phyloP scores from a whole-genome alignment of 805 yeast species.

The Kodamaea kaohsiungensis region DNA sequence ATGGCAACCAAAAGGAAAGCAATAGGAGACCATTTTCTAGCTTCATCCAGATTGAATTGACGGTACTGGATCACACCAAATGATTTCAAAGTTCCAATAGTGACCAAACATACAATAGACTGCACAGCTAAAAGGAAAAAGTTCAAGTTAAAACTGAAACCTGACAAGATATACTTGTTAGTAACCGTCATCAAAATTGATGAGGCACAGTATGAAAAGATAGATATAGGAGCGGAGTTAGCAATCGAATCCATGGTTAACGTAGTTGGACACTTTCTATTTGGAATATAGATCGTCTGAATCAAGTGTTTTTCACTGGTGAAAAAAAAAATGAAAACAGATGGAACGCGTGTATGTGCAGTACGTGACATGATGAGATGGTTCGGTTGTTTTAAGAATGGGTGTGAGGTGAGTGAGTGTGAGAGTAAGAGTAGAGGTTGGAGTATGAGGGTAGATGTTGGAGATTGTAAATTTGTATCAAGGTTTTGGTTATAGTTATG shows the following conservation, averaged over 20 bases:
- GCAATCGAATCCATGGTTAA: constrained; percentile 41
- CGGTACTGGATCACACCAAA: constrained; percentile 83
- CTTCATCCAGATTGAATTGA: constrained; percentile 81
- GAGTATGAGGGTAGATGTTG: neutral
- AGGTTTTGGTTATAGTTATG: too few relatives aligned
- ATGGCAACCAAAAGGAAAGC: constrained; percentile 84
- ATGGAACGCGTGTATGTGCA: constrained; percentile 8
- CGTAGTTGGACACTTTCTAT: constrained; percentile 19
- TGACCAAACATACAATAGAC: constrained; percentile 75
- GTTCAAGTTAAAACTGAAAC: constrained; percentile 72
- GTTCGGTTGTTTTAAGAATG: too few relatives aligned
- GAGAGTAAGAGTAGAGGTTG: neutral
- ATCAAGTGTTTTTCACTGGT: constrained; percentile 6
- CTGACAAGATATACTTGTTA: constrained; percentile 89
- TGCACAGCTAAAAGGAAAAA: constrained; percentile 89
- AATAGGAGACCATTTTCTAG: constrained; percentile 94
- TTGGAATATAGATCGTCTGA: constrained; percentile 34
- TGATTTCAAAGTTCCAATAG: constrained; percentile 70
- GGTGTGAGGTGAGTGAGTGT: too few relatives aligned
- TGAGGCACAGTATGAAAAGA: constrained; percentile 83
- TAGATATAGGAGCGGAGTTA: constrained; percentile 67
- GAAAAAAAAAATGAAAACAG: constrained; percentile 5
- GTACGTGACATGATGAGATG: constrained; percentile 3
- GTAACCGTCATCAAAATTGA: constrained; percentile 98
- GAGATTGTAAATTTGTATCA: too few relatives aligned